Evolutionary conservation across 257 asterid genomes (phyloP), one percentile per base, ranked within the genome.

Genomic region (Solanum chiquidenum): DNA sequence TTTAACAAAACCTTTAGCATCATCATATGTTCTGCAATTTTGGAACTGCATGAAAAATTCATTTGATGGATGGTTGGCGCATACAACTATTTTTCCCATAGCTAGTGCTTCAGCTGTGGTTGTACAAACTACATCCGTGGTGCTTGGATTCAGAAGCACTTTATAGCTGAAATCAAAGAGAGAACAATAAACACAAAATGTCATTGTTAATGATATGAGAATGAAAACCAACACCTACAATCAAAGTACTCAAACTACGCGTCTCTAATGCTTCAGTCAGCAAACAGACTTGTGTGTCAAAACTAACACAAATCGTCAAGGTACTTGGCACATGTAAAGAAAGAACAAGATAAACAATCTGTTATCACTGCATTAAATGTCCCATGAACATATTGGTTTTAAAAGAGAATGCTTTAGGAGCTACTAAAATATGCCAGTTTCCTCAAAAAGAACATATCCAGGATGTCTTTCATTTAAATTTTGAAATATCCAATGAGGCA

Each of bases 31-130:
- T 90, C 98, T 88, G 90, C 99, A 97, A 91, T 96, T 97, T 11
- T 98, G 98, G 88, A 97, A 97, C 93, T 96, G 99, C 90, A 93
- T 96, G 93, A 97, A 97, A 92, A 97, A 97, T n/a, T 94, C 98
- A 58, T 97, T 97, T 2, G 99, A 97, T 46, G 98, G 96, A 90
- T 97, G 99, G 86, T 97, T 93, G 86, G 99, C 98, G 4, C 99
- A 97, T 74, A 97, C 92, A 5, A 97, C 99, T 88, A 96, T 96
- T 93, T 97, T 97, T 52, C 99, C 99, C 99, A 95, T 96, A 2
- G 98, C 99, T 83, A 97, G 90, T 84, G 99, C 99, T 93, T 97
- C 99, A 37, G 99, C 99, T 64, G 99, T 95, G 35, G 99, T 96
- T 23, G 99, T 97, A 94, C 99, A 97, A 89, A 97, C 99, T 62